Evolutionary conservation across 768 basidiomycete species (phyloP).

Genomic region (Trametes sanguinea): DNA sequence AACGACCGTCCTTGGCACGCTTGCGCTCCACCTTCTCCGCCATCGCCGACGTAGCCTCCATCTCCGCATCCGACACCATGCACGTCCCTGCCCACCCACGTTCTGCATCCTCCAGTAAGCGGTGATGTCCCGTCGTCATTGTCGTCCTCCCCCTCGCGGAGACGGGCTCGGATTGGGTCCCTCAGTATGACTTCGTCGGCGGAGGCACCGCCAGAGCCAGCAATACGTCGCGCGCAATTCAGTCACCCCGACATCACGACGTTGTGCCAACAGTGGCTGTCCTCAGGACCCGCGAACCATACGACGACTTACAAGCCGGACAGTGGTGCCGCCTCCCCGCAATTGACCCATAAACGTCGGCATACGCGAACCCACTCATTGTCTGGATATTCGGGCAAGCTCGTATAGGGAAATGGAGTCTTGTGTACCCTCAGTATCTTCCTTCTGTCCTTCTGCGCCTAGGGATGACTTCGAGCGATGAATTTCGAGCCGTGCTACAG

Average conservation of each 20-base stretch:
- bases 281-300: conserved; percentile 59
- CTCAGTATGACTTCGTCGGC: conserved; percentile 40
- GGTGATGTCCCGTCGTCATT: conserved; percentile 2
- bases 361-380: conserved; percentile 7
- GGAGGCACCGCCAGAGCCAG: conserved; percentile 47
- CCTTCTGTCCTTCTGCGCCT: too few species aligned
- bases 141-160: conserved; percentile 5
- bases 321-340: background rate
- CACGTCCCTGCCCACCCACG: conserved; percentile 9
- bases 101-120: background rate
- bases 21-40: conserved; percentile 27
- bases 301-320: conserved; percentile 49
- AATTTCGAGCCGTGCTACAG: too few species aligned
- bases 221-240: conserved; percentile 45
- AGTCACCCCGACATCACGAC: conserved; percentile 62
- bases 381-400: conserved; percentile 1
- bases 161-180: conserved; percentile 23
- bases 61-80: conserved; percentile 17
- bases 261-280: conserved; percentile 60
- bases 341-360: background rate
- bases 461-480: too few species aligned
- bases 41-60: conserved; percentile 24
- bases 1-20: conserved; percentile 17
- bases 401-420: background rate
- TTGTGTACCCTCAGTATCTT: background rate